phyloP scores from a whole-genome alignment of 2,329 filamentous ascomycete genomes.

The Aureobasidium pullulans region DNA sequence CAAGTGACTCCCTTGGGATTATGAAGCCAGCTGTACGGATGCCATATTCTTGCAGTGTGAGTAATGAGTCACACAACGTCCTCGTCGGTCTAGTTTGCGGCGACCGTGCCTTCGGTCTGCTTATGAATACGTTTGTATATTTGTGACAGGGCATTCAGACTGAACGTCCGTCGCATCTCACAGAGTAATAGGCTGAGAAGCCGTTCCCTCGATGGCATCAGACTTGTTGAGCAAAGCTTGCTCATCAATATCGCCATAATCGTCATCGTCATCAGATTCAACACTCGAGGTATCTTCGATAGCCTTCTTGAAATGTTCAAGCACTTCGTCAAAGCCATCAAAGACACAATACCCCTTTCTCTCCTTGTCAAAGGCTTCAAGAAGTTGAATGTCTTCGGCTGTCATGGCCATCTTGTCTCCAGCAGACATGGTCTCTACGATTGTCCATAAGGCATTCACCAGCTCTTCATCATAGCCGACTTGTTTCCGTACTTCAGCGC shows the following conservation, averaged over 20 bases:
- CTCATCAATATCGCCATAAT: background rate
- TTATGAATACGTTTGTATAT: too few relatives aligned
- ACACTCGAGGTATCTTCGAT: background rate
- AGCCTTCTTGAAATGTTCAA: background rate
- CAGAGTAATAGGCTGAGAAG: background rate
- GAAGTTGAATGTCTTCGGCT: background rate
- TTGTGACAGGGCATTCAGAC: too few relatives aligned
- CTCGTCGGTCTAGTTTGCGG: background rate
- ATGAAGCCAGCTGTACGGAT: too few relatives aligned
- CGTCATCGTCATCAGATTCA: background rate
- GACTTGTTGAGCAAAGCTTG: background rate
- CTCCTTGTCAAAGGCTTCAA: background rate
- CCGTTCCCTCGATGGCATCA: background rate
- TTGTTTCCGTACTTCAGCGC: background rate
- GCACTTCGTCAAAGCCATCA: background rate
- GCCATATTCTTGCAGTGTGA: too few relatives aligned
- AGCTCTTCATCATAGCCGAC: background rate
- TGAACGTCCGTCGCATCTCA: too few relatives aligned
- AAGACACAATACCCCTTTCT: background rate
- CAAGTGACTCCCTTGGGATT: too few relatives aligned
- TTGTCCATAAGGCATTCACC: background rate
- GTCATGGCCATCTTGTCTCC: background rate
- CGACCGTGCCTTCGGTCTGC: too few relatives aligned
- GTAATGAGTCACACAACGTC: background rate
- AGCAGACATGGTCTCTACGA: background rate